Evolutionary conservation across 2,329 filamentous ascomycete genomes (phyloP), one percentile per base, ranked within the genome.

Genomic region (Gaeumannomyces sp.): DNA sequence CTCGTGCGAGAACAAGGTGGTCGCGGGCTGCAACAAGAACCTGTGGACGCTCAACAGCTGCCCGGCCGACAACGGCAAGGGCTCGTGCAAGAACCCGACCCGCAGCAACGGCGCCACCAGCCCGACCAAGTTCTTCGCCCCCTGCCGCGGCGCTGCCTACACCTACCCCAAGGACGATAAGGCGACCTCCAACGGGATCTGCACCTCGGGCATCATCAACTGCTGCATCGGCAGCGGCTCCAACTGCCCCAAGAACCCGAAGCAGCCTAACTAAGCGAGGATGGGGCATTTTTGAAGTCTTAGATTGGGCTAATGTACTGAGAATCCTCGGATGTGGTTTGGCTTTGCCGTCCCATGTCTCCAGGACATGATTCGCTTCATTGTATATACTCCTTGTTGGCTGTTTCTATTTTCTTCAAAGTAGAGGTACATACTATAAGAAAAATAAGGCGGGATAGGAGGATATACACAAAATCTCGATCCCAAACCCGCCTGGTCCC

Each of bases 151-250:
- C 0, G 79, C 80, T 0, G 70, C 66, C 0, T 82, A 82, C 64
- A 81, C 81, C 0, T 83, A 84, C 68, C 68, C 83, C 14, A 82
- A 79, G 0, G 81, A 83, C 67, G 80, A 81, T 1, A 80, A 83
- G 61, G 73, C 72, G 10, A 78, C 82, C 67, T 67, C 83, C 22
- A 83, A 82, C 0, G 80, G 83, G 65, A 81, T 81, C 0, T 79
- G 61, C 61, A 53, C 27, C 14, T 10, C 25, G 11, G 61, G 38
- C 14, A 50, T 56, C 38, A 31, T 62, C 38, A 38, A 62, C 61
- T 62, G 61, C 61, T 62, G 61, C 38, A 56, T 62, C 38, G 61
- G 61, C 16, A 28, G 14, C 25, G 57, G 25, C 2, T 19, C 38
- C 38, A 38, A 25, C 31, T 58, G 61, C 61, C 22, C 50, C 1